phyloP scores from a whole-genome alignment of 768 basidiomycete genomes.

The Basidioascus undulatus region DNA sequence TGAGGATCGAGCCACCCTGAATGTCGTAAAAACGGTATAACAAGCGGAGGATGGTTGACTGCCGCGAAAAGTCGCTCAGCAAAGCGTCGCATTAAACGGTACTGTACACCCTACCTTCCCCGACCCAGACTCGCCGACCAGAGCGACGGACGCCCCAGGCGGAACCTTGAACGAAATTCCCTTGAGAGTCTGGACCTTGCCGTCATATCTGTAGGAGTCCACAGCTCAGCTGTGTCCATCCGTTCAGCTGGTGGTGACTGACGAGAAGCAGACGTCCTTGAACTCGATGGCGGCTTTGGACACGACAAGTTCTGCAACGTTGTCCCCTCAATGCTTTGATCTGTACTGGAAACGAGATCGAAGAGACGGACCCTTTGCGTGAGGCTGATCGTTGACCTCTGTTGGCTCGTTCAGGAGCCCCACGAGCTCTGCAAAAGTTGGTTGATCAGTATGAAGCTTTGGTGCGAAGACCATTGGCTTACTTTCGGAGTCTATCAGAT shows the following conservation, averaged over 20 bases:
- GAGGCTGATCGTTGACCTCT: slow-evolving; percentile 58
- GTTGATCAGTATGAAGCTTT: too few species aligned
- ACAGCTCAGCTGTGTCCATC: neutral
- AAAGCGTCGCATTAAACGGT: too few species aligned
- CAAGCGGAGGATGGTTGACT: slow-evolving; percentile 29
- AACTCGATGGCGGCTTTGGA: slow-evolving; percentile 66
- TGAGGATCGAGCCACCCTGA: slow-evolving; percentile 29
- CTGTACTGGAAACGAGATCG: too few species aligned
- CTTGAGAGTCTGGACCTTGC: slow-evolving; percentile 33
- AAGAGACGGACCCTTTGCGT: slow-evolving; percentile 53
- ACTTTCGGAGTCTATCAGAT: slow-evolving; percentile 3
- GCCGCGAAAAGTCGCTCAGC: too few species aligned
- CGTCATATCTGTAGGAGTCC: slow-evolving; percentile 15
- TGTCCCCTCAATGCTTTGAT: too few species aligned
- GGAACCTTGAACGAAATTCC: slow-evolving; percentile 71
- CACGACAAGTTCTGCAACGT: too few species aligned
- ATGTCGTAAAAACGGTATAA: slow-evolving; percentile 85
- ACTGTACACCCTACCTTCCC: too few species aligned
- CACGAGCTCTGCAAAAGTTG: slow-evolving; percentile 27
- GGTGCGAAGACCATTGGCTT: neutral
- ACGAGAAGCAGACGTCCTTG: slow-evolving; percentile 68
- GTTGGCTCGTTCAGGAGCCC: slow-evolving; percentile 55
- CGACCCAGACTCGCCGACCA: too few species aligned
- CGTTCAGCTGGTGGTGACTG: slow-evolving; percentile 25
- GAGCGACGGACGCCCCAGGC: slow-evolving; percentile 62